Conservation (phyloP, 2,329 filamentous ascomycete species). For the Claviceps africana region DNA sequence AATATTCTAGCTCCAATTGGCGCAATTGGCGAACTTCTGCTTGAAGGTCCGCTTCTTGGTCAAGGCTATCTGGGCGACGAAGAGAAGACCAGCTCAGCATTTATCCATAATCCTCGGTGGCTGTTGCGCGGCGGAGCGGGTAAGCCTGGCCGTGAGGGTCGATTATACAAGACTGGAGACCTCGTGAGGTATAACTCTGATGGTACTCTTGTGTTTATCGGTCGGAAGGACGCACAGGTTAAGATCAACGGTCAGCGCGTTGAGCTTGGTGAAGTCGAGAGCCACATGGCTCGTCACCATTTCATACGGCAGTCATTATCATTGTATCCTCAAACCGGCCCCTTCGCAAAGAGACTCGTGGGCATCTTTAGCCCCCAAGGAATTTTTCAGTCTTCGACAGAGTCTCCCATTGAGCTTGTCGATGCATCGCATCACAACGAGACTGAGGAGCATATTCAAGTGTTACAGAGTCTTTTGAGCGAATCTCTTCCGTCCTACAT, state of each 20-base stretch:
- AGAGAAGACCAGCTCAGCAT: conserved; percentile 28
- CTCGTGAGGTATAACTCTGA: conserved; percentile 14
- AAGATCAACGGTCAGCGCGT: conserved; percentile 38
- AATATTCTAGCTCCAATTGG: conserved; percentile 14
- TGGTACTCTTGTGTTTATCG: conserved; percentile 15
- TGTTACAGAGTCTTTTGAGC: conserved; percentile 5
- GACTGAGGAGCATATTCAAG: conserved; percentile 3
- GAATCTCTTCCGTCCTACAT: conserved; percentile 2
- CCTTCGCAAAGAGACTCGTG: not conserved
- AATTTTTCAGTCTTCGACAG: not conserved
- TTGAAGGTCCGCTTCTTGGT: conserved; percentile 31
- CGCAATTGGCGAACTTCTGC: conserved; percentile 19
- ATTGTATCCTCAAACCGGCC: not conserved
- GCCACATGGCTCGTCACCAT: conserved; percentile 1
- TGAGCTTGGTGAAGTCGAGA: conserved; percentile 24
- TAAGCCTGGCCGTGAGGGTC: conserved; percentile 15
- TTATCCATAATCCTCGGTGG: conserved; percentile 30
- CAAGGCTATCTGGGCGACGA: conserved; percentile 33
- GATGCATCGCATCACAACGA: not conserved
- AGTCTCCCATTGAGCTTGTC: not conserved
- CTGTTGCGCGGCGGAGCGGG: conserved; percentile 2
- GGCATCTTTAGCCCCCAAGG: conserved; percentile 1
- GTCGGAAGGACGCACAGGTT: conserved; percentile 32
- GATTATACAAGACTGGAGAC: conserved; percentile 23
- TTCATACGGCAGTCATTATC: not conserved